Evolutionary conservation across 371 early-diverging fungal genomes (phyloP), one percentile per base, ranked within the genome.

Genomic region (Encephalitozoon intestinalis): DNA sequence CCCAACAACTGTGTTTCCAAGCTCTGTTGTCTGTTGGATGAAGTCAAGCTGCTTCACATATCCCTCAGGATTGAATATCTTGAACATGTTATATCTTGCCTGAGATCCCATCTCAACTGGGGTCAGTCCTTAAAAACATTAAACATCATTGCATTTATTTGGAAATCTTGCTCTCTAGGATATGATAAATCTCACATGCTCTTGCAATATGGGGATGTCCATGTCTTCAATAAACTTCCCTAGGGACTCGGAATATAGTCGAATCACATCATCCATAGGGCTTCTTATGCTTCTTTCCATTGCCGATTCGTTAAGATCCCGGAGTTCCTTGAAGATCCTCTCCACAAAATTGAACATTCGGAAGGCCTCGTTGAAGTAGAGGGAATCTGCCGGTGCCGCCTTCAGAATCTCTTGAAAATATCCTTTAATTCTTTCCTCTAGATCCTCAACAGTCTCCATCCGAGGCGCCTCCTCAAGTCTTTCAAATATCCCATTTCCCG

Each of bases 21-120:
- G 79, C 43, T 77, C 76, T 23, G 75, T 77, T 5, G 85, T 78
- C 15, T 77, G 58, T 28, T 70, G 52, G 4, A 81, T 71, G 41
- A 67, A 79, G 31, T 79, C 78, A 15, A 84, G 52, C 28, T 85
- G 83, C 53, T 74, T 64, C 31, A 84, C 68, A 66, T 76, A 77
- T 39, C 85, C 85, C 69, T 84, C 85, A 2, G 85, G 85, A 21
- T 67, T 81, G 66, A 76, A 84, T 69, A 83, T 76, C 69, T 52
- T 68, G 15, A 52, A 49, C 69, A 52, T 39, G 39, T 52, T 44
- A 40, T 51, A 52, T 15, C 50, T 49, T 52, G 50, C 50, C 40
- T 39, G 39, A 68, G 39, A 39, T n/a, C 44, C 44, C 49, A 66
- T 66, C 28, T 67, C 34, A 23, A 28, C 26, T 68, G 50, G 43